Conservation (phyloP, 2,329 filamentous ascomycete species). For the Botryotinia narcissicola region DNA sequence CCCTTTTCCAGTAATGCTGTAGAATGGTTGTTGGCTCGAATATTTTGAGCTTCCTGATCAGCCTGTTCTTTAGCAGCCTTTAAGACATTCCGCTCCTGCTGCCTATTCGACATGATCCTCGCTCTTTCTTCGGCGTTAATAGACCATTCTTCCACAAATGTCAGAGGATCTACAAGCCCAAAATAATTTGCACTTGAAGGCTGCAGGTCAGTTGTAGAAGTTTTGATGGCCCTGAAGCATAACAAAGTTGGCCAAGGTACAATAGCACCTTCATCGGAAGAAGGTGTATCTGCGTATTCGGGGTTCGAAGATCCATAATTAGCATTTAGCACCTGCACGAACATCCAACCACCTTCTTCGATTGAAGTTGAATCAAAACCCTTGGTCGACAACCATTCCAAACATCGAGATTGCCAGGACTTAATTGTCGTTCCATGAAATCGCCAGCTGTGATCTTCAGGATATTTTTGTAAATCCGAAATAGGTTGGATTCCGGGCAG, state of each 20-base stretch:
- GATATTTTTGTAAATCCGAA: conserved; percentile 26
- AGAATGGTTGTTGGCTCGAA: conserved; percentile 50
- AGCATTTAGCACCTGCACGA: conserved; percentile 35
- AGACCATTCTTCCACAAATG: conserved; percentile 42
- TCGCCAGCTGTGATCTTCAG: conserved; percentile 23
- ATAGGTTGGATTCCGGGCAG: conserved; percentile 25
- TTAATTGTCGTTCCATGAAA: conserved; percentile 31
- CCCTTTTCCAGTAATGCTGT: conserved; percentile 51
- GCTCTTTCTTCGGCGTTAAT: conserved; percentile 41
- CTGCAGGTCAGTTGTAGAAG: conserved; percentile 20
- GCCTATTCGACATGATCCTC: conserved; percentile 48
- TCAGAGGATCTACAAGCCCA: conserved; percentile 37
- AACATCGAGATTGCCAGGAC: conserved; percentile 36
- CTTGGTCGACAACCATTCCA: conserved; percentile 38
- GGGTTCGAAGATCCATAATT: conserved; percentile 29
- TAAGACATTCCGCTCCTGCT: conserved; percentile 48
- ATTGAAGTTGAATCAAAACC: conserved; percentile 33
- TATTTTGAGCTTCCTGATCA: conserved; percentile 44
- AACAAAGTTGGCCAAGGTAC: conserved; percentile 39
- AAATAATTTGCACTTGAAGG: conserved; percentile 3
- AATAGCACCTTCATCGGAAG: conserved; percentile 32
- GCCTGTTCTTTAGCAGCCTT: conserved; percentile 42
- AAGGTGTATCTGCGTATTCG: conserved; percentile 30
- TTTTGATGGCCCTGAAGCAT: conserved; percentile 34
- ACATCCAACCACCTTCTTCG: conserved; percentile 38